Percentiles rank a stretch among this genome's conserved stretches.
Evolutionary conservation across 306 rosid species (phyloP).

Genomic region (Albizia julibrissin): DNA sequence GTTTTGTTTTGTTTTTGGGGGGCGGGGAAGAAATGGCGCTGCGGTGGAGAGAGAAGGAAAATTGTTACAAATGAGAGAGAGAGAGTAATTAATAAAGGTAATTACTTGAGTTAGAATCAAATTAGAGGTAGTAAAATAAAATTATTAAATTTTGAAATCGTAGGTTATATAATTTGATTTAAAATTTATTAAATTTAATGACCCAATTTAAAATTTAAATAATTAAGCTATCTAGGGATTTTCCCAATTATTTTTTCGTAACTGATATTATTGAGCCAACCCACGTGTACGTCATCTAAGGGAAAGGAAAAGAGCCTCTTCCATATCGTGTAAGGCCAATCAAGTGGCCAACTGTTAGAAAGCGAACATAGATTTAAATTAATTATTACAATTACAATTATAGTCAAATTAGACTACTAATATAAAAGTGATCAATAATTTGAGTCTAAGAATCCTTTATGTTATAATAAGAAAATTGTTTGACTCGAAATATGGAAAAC

Average conservation of each 20-base stretch:
- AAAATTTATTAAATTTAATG: too few relatives aligned
- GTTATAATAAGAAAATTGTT: not conserved
- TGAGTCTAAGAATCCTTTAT: not conserved
- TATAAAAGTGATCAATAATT: not conserved
- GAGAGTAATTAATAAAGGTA: too few relatives aligned
- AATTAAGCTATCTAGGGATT: too few relatives aligned
- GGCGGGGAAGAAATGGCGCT: too few relatives aligned
- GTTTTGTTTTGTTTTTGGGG: too few relatives aligned
- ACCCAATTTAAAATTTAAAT: too few relatives aligned
- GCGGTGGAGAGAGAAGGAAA: too few relatives aligned
- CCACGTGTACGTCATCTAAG: slow-evolving; percentile 6
- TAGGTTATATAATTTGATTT: too few relatives aligned
- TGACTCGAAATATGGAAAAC: not conserved
- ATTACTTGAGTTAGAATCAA: too few relatives aligned
- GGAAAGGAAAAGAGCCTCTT: not conserved
- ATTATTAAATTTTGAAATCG: too few relatives aligned
- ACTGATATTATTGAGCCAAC: not conserved
- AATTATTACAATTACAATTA: not conserved
- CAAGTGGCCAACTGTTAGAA: not conserved
- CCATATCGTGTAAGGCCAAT: not conserved
- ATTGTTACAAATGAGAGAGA: too few relatives aligned
- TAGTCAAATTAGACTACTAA: not conserved
- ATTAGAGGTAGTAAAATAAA: too few relatives aligned
- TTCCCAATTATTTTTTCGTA: not conserved
- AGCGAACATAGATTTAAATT: not conserved